phyloP scores from a whole-genome alignment of 768 basidiomycete species.

The Mycena indigotica region DNA sequence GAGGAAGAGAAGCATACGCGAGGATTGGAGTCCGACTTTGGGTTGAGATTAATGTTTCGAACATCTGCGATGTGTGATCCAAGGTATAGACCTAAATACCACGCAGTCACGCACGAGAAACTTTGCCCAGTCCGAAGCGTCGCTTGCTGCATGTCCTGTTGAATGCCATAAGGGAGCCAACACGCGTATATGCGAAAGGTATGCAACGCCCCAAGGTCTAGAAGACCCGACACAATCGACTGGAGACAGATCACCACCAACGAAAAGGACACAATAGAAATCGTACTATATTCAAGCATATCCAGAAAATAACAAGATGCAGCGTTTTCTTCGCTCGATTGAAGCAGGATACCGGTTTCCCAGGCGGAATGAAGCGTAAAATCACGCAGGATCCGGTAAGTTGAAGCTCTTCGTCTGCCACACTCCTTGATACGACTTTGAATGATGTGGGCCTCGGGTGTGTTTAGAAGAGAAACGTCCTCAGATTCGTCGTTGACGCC shows the following conservation, averaged over 20 bases:
- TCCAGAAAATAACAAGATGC: background rate
- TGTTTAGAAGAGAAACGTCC: no score
- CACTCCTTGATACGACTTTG: background rate
- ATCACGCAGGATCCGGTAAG: background rate
- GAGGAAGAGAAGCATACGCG: background rate
- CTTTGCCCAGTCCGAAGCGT: background rate
- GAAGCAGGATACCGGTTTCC: background rate
- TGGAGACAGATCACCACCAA: background rate
- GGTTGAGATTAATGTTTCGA: background rate
- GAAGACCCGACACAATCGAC: background rate
- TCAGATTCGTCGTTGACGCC: background rate
- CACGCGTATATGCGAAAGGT: conserved; percentile 9
- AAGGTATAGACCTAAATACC: no score
- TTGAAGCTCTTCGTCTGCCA: background rate
- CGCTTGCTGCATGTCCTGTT: background rate
- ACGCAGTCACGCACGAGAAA: conserved; percentile 1
- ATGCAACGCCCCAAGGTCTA: conserved; percentile 12
- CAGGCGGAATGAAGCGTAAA: background rate
- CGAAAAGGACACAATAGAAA: background rate
- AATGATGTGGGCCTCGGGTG: background rate
- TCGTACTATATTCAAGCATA: background rate
- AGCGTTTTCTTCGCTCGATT: background rate
- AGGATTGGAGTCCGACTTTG: conserved; percentile 3
- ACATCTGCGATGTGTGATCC: background rate
- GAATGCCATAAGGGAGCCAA: conserved; percentile 4